Conservation (phyloP, 2,329 filamentous ascomycete genomes). For the Colletotrichum simmondsii region DNA sequence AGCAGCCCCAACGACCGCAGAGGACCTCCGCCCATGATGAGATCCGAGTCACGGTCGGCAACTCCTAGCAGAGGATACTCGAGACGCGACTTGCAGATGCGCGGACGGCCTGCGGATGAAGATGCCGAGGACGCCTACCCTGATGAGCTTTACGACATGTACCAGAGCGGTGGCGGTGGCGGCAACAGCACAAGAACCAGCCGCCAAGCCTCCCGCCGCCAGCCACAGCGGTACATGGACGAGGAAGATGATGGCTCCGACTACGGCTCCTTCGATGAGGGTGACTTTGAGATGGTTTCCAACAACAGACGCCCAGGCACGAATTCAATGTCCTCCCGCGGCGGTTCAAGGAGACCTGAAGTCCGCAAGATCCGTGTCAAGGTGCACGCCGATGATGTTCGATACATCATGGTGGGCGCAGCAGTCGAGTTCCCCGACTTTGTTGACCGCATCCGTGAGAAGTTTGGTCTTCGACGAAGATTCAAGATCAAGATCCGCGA, state of each 20-base stretch:
- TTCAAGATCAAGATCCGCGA: slow-evolving; percentile 93
- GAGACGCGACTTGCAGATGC: slow-evolving; percentile 33
- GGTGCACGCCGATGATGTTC: slow-evolving; percentile 89
- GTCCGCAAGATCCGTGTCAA: slow-evolving; percentile 88
- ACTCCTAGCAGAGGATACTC: slow-evolving; percentile 50
- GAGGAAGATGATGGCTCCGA: slow-evolving; percentile 82
- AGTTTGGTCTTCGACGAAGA: slow-evolving; percentile 80
- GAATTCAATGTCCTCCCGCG: slow-evolving; percentile 59
- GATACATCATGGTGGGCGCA: slow-evolving; percentile 87
- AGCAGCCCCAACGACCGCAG: slow-evolving; percentile 51
- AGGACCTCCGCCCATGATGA: slow-evolving; percentile 40
- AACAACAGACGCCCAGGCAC: slow-evolving; percentile 55
- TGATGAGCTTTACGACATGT: slow-evolving; percentile 78
- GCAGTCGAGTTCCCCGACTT: slow-evolving; percentile 82
- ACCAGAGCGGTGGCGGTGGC: slow-evolving; percentile 51
- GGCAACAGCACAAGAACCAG: slow-evolving; percentile 52
- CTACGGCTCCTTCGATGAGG: slow-evolving; percentile 77
- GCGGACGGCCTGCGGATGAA: slow-evolving; percentile 42
- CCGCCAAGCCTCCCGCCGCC: slow-evolving; percentile 49
- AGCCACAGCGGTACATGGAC: slow-evolving; percentile 75
- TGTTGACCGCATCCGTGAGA: slow-evolving; percentile 82
- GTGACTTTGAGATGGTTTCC: slow-evolving; percentile 83
- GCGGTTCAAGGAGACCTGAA: slow-evolving; percentile 71
- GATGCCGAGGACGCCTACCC: slow-evolving; percentile 73
- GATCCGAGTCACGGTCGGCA: slow-evolving; percentile 56